Evolutionary conservation across 2,329 filamentous ascomycete genomes (phyloP).

Genomic region (Camptophora hylomeconis): DNA sequence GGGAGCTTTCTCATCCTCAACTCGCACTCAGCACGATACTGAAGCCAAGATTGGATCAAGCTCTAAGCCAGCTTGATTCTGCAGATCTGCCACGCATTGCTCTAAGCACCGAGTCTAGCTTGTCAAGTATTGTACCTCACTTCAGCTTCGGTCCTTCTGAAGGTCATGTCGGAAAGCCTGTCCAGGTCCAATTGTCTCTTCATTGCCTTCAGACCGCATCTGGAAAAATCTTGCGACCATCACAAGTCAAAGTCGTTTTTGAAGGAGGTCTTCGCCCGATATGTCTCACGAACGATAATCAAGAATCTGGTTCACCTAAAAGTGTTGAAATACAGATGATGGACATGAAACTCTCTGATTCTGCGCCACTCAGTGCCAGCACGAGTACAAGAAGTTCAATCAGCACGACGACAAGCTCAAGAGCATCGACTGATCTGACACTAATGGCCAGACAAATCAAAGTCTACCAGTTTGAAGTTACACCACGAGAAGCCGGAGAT

Average conservation of each 20-base stretch:
- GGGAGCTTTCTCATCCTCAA: too few species aligned
- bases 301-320: too few species aligned
- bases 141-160: conserved; percentile 42
- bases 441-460: conserved; percentile 54
- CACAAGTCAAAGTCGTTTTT: conserved; percentile 38
- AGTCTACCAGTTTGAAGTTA: conserved; percentile 58
- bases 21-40: too few species aligned
- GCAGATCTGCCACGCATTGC: too few species aligned
- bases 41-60: too few species aligned
- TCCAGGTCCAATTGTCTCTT: conserved; percentile 43
- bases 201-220: conserved; percentile 33
- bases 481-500: conserved; percentile 71
- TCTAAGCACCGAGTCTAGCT: conserved; percentile 33
- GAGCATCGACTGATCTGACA: conserved; percentile 54
- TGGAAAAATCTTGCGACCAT: conserved; percentile 35
- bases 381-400: too few species aligned
- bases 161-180: conserved; percentile 46
- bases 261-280: conserved; percentile 36
- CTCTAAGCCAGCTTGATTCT: too few species aligned
- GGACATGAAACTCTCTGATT: too few species aligned
- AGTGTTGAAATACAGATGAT: too few species aligned
- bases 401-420: too few species aligned
- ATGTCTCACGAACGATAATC: too few species aligned
- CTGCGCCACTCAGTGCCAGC: too few species aligned
- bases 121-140: conserved; percentile 35